Evolutionary conservation across 225 moss, liverwort and hornwort genomes (phyloP).

Genomic region (Pseudoscleropodium purum): DNA sequence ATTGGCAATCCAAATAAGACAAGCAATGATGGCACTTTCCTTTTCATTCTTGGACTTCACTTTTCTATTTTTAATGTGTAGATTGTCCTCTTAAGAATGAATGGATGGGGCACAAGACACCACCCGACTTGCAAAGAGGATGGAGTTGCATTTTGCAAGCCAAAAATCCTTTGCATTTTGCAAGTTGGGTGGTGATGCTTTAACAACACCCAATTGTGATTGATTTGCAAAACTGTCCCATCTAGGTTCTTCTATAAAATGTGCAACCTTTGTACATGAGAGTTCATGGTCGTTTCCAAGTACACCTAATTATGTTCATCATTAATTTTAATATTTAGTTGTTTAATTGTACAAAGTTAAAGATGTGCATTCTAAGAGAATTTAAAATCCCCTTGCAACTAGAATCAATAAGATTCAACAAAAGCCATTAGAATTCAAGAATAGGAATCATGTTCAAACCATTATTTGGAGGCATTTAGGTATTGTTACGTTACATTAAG

Average conservation of each 20-base stretch:
- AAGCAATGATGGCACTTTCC: too few relatives aligned
- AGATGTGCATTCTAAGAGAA: neutral
- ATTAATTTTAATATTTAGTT: neutral
- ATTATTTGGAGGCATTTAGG: neutral
- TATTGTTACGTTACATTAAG: neutral
- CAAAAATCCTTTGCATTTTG: too few relatives aligned
- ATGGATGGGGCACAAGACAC: too few relatives aligned
- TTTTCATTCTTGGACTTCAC: too few relatives aligned
- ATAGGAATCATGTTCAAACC: neutral
- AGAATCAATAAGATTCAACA: neutral
- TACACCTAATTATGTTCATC: fast-evolving
- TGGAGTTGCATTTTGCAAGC: too few relatives aligned
- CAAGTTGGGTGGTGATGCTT: too few relatives aligned
- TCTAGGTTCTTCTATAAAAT: neutral
- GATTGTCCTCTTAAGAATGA: too few relatives aligned
- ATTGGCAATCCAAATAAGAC: too few relatives aligned
- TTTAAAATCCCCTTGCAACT: neutral
- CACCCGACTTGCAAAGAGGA: too few relatives aligned
- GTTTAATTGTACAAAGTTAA: neutral
- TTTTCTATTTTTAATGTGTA: too few relatives aligned
- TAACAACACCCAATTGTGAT: neutral
- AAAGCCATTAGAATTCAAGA: neutral
- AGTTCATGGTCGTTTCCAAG: neutral
- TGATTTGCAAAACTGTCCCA: too few relatives aligned
- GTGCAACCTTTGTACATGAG: neutral